phyloP scores from a whole-genome alignment of 208 protist species.

The Crithidia fasciculata region DNA sequence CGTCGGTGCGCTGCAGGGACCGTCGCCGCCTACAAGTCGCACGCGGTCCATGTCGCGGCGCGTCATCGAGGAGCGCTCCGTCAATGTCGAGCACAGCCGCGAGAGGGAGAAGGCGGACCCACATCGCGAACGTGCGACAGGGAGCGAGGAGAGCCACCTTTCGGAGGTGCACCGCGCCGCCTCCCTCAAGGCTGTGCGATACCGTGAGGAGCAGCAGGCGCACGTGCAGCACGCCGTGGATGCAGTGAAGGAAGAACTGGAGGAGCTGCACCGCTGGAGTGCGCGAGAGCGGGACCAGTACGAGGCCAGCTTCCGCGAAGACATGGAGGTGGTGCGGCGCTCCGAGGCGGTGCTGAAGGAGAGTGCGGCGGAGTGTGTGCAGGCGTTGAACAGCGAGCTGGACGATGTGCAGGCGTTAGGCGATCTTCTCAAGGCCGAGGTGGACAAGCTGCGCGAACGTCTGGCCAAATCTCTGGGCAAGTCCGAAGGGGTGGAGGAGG shows the following conservation, averaged over 20 bases:
- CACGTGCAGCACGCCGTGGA: conserved; percentile 63
- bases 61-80: conserved; percentile 17
- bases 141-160: conserved; percentile 6
- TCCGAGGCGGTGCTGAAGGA: conserved; percentile 73
- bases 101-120: not conserved
- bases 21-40: not conserved
- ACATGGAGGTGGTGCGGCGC: conserved; percentile 66
- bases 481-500: conserved; percentile 69
- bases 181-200: conserved; percentile 57
- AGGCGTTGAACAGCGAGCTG: conserved; percentile 77
- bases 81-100: conserved; percentile 8
- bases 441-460: conserved; percentile 65
- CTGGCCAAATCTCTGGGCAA: conserved; percentile 54
- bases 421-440: conserved; percentile 63
- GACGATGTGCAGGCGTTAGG: conserved; percentile 82
- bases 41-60: conserved; percentile 11
- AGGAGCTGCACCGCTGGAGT: conserved; percentile 59
- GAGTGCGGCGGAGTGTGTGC: conserved; percentile 75
- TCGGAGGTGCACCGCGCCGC: conserved; percentile 64
- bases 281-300: conserved; percentile 74
- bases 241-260: conserved; percentile 52
- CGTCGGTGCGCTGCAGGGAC: not conserved
- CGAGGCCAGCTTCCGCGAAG: conserved; percentile 63
- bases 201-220: conserved; percentile 52
- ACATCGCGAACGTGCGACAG: not conserved